Evolutionary conservation across 225 moss, liverwort and hornwort genomes (phyloP).

Genomic region (Anthoceros angustus): DNA sequence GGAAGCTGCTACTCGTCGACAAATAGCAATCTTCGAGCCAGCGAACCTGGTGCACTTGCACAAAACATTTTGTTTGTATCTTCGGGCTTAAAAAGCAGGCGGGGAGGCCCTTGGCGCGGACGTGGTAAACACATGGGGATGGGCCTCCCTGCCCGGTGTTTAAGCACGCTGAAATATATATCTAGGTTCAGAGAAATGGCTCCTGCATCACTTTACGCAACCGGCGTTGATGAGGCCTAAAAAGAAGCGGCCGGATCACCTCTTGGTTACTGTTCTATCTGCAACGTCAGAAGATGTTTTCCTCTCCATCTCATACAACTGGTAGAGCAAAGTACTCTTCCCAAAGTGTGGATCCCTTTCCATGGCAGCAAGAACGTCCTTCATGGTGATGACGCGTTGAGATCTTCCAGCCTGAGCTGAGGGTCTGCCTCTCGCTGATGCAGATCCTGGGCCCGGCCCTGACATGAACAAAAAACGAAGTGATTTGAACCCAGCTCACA

Average conservation of each 20-base stretch:
- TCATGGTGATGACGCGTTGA: slow-evolving; percentile 48
- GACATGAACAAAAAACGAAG: slow-evolving; percentile 6
- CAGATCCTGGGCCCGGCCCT: slow-evolving; percentile 58
- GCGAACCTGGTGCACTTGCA: too few relatives aligned
- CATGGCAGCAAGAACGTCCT: slow-evolving; percentile 64
- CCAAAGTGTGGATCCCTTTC: slow-evolving; percentile 84
- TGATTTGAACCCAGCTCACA: not conserved
- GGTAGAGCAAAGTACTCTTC: slow-evolving; percentile 68
- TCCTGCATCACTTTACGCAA: too few relatives aligned
- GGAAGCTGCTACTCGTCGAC: too few relatives aligned
- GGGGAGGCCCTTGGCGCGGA: too few relatives aligned
- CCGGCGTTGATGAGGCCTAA: too few relatives aligned
- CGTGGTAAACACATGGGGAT: too few relatives aligned
- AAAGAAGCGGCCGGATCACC: not conserved
- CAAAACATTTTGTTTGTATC: too few relatives aligned
- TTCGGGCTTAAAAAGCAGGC: too few relatives aligned
- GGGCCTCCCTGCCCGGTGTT: too few relatives aligned
- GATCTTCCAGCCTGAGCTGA: slow-evolving; percentile 42
- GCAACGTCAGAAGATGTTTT: slow-evolving; percentile 18
- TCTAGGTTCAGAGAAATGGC: too few relatives aligned
- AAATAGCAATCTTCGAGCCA: too few relatives aligned
- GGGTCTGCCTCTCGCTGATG: slow-evolving; percentile 22
- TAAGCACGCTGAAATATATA: too few relatives aligned
- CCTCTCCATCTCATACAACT: slow-evolving; percentile 65
- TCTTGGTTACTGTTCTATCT: not conserved